Percentiles rank a stretch among this genome's conserved stretches.
These are phyloP conservation scores for Lactarius vividus DNA, from an alignment of 768 basidiomycete species.

Conservation along the genomic window DNA sequence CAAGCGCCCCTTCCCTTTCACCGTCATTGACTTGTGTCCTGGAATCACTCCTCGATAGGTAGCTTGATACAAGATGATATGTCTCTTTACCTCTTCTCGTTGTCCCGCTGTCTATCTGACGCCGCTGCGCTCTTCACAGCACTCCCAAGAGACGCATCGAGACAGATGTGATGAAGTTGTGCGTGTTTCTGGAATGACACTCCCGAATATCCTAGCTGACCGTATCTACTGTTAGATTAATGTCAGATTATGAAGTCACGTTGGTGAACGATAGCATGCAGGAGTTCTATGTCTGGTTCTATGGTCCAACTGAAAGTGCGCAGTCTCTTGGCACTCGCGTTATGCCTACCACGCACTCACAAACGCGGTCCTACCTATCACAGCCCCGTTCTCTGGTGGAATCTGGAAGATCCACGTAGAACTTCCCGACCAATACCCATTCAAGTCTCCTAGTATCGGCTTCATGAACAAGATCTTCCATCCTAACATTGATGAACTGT, in stretches of 20 bases:
- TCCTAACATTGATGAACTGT: constrained; percentile 99
- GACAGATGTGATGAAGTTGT: constrained; percentile 99
- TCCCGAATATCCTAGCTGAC: constrained; percentile 3
- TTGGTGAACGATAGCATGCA: constrained; percentile 99
- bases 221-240: constrained; percentile 57
- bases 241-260: constrained; percentile 98
- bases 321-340: constrained; percentile 14
- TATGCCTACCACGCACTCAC: constrained; percentile 2
- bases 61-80: constrained; percentile 54
- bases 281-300: constrained; percentile 96
- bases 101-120: constrained; percentile 32
- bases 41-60: constrained; percentile 17
- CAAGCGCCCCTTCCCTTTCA: background rate
- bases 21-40: constrained; percentile 11
- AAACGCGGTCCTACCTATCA: background rate
- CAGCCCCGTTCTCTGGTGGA: constrained; percentile 96
- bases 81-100: constrained; percentile 31
- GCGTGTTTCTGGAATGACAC: constrained; percentile 31
- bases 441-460: constrained; percentile 97
- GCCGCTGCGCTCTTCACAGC: constrained; percentile 47
- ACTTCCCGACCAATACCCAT: constrained; percentile 96
- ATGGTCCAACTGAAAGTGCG: constrained; percentile 92
- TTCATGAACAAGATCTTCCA: constrained; percentile 99
- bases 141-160: constrained; percentile 94
- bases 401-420: constrained; percentile 99